phyloP scores from a whole-genome alignment of 2,329 filamentous ascomycete species.

The Apiospora phragmitis region DNA sequence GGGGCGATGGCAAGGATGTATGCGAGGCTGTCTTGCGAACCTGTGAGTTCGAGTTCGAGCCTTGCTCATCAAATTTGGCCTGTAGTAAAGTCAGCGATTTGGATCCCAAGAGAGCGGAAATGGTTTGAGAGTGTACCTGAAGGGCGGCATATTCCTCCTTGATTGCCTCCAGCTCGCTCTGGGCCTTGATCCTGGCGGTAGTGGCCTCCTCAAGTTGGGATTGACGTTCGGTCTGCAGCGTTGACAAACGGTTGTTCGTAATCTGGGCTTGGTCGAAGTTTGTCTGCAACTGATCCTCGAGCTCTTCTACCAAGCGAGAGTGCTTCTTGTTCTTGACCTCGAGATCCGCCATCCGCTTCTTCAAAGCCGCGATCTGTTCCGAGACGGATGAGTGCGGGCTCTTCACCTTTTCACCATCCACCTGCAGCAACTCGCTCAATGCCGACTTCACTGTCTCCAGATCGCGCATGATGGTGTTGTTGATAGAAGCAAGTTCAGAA shows the following conservation, averaged over 20 bases:
- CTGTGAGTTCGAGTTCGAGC: slow-evolving; percentile 59
- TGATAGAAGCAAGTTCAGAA: slow-evolving; percentile 56
- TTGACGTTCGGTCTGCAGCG: slow-evolving; percentile 73
- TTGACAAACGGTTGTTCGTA: slow-evolving; percentile 82
- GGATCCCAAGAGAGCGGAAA: not conserved
- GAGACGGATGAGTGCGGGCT: slow-evolving; percentile 47
- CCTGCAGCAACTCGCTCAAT: slow-evolving; percentile 53
- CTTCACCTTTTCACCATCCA: slow-evolving; percentile 46
- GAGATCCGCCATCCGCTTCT: slow-evolving; percentile 64
- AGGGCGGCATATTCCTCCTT: slow-evolving; percentile 72
- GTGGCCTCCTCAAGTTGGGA: slow-evolving; percentile 79
- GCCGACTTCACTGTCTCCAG: slow-evolving; percentile 60
- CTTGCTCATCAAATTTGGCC: slow-evolving; percentile 31
- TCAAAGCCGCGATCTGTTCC: slow-evolving; percentile 62
- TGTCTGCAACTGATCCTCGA: slow-evolving; percentile 92
- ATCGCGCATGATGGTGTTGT: slow-evolving; percentile 60
- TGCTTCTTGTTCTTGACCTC: slow-evolving; percentile 82
- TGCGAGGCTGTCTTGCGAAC: slow-evolving; percentile 85
- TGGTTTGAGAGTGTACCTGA: slow-evolving; percentile 61
- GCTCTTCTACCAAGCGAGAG: slow-evolving; percentile 86
- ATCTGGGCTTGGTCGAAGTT: slow-evolving; percentile 93
- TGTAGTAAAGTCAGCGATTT: slow-evolving; percentile 16
- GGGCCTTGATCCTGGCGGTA: slow-evolving; percentile 59
- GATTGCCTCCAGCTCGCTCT: slow-evolving; percentile 67
- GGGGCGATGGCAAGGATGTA: slow-evolving; percentile 84